These are phyloP conservation scores for Huntiella decipiens DNA, from an alignment of 2,329 filamentous ascomycete genomes.

Conservation along the genomic window DNA sequence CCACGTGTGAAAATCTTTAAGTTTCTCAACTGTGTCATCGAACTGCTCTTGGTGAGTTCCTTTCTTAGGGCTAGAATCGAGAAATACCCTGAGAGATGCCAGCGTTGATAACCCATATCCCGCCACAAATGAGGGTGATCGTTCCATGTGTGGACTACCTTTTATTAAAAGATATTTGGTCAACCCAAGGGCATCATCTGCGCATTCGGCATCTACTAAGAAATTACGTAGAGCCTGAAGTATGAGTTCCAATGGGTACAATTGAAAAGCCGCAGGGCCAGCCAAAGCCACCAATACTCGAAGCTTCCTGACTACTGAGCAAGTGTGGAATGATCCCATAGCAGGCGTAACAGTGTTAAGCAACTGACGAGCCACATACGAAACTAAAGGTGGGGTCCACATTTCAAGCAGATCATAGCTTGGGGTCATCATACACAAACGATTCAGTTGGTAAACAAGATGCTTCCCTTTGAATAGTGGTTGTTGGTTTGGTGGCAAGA, in stretches of 20 bases:
- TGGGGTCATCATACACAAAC: constrained; percentile 51
- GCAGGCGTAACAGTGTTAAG: constrained; percentile 67
- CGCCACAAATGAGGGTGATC: constrained; percentile 55
- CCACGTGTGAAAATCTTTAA: constrained; percentile 61
- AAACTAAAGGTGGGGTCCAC: constrained; percentile 59
- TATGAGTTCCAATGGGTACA: constrained; percentile 80
- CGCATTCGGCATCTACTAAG: constrained; percentile 66
- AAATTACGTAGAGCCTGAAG: constrained; percentile 63
- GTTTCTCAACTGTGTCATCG: constrained; percentile 54
- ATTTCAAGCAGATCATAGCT: constrained; percentile 43
- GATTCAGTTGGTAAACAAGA: constrained; percentile 54
- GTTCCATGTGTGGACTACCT: constrained; percentile 44
- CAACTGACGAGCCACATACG: constrained; percentile 56
- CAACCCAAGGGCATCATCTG: constrained; percentile 75
- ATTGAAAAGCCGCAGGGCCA: constrained; percentile 49
- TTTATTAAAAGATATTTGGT: constrained; percentile 62
- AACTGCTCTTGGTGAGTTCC: constrained; percentile 78
- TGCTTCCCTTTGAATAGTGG: constrained; percentile 68
- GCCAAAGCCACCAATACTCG: constrained; percentile 64
- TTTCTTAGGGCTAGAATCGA: constrained; percentile 50
- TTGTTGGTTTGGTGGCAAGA: constrained; percentile 62
- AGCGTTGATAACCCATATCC: constrained; percentile 65
- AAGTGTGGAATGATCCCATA: constrained; percentile 70
- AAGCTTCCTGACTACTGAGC: constrained; percentile 70
- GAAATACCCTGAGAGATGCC: constrained; percentile 57